Evolutionary conservation across 1,284 basidiomycete genomes (phyloP), one percentile per base, ranked within the genome.

Genomic region (Microbotryum violaceum): DNA sequence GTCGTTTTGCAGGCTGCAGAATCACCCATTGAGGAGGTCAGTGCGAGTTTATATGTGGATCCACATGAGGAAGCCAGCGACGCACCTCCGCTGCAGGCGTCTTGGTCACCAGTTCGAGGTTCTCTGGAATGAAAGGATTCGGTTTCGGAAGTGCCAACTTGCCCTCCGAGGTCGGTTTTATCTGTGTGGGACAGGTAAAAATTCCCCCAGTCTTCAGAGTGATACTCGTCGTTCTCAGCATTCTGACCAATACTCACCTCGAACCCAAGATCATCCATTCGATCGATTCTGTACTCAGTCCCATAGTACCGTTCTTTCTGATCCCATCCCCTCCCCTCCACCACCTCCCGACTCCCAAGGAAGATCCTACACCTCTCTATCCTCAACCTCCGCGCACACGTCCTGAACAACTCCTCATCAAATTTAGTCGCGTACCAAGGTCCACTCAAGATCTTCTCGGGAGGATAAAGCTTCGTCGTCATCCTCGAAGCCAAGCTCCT

Each of bases 81-180:
- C 74, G 54, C 23, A 88, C 87, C 78, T 86, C 78, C 1, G 25
- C 6, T 0, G 77, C 70, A 2, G 85, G 80, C 3, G 84, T 81
- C n/a, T 79, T 78, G 75, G 85, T 90, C 47, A 87, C 83, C 6
- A 94, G 87, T 48, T 88, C 82, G 37, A 96, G 78, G 66, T 89
- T 85, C 18, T 83, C 80, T 3, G 92, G 91, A 66, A 97, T 86
- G 75, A 94, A 96, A 65, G 85, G 81, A 75, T 96, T 97, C 6
- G 83, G 87, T 27, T 81, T 81, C 2, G 92, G 91, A n/a, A 97
- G 80, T 70, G 80, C 82, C 18, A 96, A 77, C 60, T 86, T 86
- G 8, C 37, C 37, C 37, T 42, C 37, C 14, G 16, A 42, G 37
- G 3, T 42, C 37, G 10, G 0, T 18, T 1, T 16, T 6, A 18